Evolutionary conservation across 768 basidiomycete species (phyloP), one percentile per base, ranked within the genome.

Genomic region (Boletus rufocinnamomeus): DNA sequence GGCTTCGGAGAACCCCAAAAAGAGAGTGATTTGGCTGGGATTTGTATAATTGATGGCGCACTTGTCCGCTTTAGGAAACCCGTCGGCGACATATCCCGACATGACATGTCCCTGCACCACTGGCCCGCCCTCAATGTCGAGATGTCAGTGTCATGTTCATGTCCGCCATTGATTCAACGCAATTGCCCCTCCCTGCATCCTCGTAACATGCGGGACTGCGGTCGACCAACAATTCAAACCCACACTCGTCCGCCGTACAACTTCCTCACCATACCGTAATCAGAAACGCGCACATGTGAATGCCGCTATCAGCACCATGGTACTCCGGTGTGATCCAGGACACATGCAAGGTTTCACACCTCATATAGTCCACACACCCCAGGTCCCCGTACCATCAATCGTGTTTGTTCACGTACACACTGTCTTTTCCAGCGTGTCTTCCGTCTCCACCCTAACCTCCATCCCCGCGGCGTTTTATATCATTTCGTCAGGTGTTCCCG

Each of bases 371-470:
- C 67, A 58, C 67, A 61, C 67, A 55, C 59, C 54, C 65, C 59
- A 74, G 73, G 73, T 72, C 73, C 73, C 72, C 73, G 72, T 62
- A 72, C 58, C 63, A 55, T 57, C 64, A 61, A 34, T 70, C 63
- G 62, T 73, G 72, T 72, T 62, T 65, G 56, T 67, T 73, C 72
- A 73, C 73, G 72, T 73, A 73, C 73, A 68, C 57, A 57, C 67
- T 53, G 62, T 71, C 67, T 54, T 65, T 62, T 72, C 51, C 69
- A 66, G 63, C 70, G 63, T 73, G 64, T 64, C 65, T 50, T 62
- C 59, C 63, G 60, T 62, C 68, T 70, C 68, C 70, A 70, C 70
- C 66, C 67, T 64, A 64, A 67, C 64, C 66, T 71, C 67, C 71
- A 62, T 63, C 57, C 61, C 72, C 72, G 71, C 72, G 73, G 72